Conservation (phyloP, 225 moss, liverwort and hornwort species). For the Ulota crispa region DNA sequence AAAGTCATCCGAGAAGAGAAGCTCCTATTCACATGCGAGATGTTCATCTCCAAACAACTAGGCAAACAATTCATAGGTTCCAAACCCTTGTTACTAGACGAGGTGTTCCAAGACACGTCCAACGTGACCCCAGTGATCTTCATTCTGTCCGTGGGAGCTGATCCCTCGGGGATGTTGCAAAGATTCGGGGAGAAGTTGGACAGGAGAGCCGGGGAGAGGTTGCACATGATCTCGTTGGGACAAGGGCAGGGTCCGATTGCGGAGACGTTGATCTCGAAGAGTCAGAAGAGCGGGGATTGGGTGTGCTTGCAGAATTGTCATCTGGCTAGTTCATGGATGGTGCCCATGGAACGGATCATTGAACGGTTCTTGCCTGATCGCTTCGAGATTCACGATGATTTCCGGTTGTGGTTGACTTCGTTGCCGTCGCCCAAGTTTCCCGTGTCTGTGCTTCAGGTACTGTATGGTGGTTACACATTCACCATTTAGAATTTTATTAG, state of each 20-base stretch:
- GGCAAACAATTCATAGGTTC: slow-evolving; percentile 77
- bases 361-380: slow-evolving; percentile 63
- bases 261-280: slow-evolving; percentile 73
- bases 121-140: slow-evolving; percentile 78
- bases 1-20: slow-evolving; percentile 82
- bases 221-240: slow-evolving; percentile 91
- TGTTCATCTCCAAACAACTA: slow-evolving; percentile 58
- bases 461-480: too few relatives aligned
- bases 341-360: slow-evolving; percentile 83
- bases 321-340: slow-evolving; percentile 93
- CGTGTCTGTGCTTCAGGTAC: slow-evolving; percentile 74
- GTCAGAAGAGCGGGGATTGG: slow-evolving; percentile 83
- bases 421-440: slow-evolving; percentile 85
- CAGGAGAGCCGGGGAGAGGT: slow-evolving; percentile 53
- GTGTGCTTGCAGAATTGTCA: slow-evolving; percentile 95
- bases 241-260: slow-evolving; percentile 97
- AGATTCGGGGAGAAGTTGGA: slow-evolving; percentile 89
- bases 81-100: slow-evolving; percentile 70
- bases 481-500: too few relatives aligned
- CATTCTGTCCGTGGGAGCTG: slow-evolving; percentile 78
- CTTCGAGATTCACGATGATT: slow-evolving; percentile 69
- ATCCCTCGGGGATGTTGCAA: slow-evolving; percentile 81
- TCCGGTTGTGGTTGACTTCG: slow-evolving; percentile 85
- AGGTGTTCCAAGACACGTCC: slow-evolving; percentile 75
- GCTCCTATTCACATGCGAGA: slow-evolving; percentile 64